phyloP scores from a whole-genome alignment of 1,284 basidiomycete species.

The Naganishia sp. region DNA sequence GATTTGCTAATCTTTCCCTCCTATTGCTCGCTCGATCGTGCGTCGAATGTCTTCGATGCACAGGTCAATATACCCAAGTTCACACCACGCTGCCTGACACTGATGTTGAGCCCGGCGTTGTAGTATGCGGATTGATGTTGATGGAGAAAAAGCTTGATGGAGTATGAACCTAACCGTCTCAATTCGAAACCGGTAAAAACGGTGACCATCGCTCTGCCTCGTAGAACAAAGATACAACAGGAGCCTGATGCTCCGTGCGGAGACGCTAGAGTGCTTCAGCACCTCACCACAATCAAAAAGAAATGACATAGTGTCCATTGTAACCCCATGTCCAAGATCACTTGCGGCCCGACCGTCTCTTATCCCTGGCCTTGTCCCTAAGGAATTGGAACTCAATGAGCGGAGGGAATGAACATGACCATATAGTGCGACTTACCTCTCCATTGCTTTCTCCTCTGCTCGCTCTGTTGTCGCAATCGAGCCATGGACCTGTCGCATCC shows the following conservation, averaged over 20 bases:
- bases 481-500: constrained; percentile 79
- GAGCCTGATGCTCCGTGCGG: not conserved
- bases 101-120: too few species aligned
- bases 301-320: not conserved
- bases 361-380: constrained; percentile 33
- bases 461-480: constrained; percentile 79
- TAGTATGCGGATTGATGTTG: too few species aligned
- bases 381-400: not conserved
- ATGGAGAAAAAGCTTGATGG: too few species aligned
- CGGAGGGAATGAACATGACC: not conserved
- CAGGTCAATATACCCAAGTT: too few species aligned
- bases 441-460: constrained; percentile 91
- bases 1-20: too few species aligned
- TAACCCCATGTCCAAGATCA: not conserved
- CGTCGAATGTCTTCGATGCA: too few species aligned
- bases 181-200: too few species aligned
- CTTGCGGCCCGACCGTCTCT: constrained; percentile 32
- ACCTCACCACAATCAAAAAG: not conserved
- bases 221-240: not conserved
- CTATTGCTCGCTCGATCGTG: too few species aligned
- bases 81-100: too few species aligned
- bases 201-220: too few species aligned
- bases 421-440: constrained; percentile 36
- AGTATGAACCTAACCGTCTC: too few species aligned
- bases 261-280: not conserved